These are phyloP conservation scores for Tricholoma terreum DNA, from an alignment of 768 basidiomycete genomes.

Conservation along the genomic window DNA sequence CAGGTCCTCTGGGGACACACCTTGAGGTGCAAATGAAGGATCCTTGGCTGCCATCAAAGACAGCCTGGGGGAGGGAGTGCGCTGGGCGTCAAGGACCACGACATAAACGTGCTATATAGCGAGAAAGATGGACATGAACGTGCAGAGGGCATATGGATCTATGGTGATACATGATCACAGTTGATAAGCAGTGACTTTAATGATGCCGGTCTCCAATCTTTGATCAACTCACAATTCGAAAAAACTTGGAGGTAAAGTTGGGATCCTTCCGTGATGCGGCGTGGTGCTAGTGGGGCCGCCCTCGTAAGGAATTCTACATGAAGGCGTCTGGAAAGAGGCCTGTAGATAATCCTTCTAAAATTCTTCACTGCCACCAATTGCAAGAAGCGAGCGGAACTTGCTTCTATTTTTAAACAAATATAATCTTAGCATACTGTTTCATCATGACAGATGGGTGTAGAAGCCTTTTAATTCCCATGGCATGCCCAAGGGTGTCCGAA, in stretches of 20 bases:
- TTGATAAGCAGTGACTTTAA: background rate
- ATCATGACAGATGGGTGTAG: background rate
- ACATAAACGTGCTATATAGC: constrained; percentile 1
- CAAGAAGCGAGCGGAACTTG: too few relatives aligned
- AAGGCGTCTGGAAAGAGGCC: too few relatives aligned
- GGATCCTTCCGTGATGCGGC: background rate
- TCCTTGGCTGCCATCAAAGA: constrained; percentile 8
- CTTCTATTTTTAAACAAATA: background rate
- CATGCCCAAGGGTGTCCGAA: too few relatives aligned
- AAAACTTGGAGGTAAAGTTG: background rate
- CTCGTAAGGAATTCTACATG: too few relatives aligned
- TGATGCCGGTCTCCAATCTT: background rate
- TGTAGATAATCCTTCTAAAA: too few relatives aligned
- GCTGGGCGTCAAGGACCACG: constrained; percentile 10
- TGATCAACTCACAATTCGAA: background rate
- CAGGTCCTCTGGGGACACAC: constrained; percentile 3
- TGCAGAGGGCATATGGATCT: background rate
- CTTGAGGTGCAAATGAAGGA: background rate
- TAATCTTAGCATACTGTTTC: background rate
- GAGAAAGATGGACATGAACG: background rate
- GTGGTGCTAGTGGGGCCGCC: too few relatives aligned
- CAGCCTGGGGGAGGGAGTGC: background rate
- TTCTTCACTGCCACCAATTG: too few relatives aligned
- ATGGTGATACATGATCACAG: background rate
- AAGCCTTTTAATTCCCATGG: background rate